Conservation (phyloP, 805 yeast genomes). For the Kuraishia borneana region DNA sequence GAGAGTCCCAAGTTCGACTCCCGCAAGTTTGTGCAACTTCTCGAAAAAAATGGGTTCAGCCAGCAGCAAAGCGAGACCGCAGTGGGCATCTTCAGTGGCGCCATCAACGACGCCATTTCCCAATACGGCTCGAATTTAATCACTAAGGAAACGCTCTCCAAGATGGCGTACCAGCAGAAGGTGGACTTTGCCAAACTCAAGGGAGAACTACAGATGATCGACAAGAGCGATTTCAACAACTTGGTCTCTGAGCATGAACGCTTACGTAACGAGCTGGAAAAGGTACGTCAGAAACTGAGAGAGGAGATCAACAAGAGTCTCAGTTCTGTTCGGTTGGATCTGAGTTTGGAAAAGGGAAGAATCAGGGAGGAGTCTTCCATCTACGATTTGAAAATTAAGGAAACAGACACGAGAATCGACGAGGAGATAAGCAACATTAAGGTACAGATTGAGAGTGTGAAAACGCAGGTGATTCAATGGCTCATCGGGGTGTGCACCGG, state of each 20-base stretch:
- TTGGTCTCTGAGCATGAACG: slow-evolving; percentile 83
- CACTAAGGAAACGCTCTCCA: slow-evolving; percentile 72
- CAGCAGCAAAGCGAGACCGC: slow-evolving; percentile 73
- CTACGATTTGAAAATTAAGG: slow-evolving; percentile 89
- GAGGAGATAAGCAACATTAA: slow-evolving; percentile 92
- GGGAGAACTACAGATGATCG: slow-evolving; percentile 84
- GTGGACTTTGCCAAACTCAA: slow-evolving; percentile 93
- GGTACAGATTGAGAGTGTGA: slow-evolving; percentile 89
- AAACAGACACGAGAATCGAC: slow-evolving; percentile 88
- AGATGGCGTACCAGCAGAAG: slow-evolving; percentile 87
- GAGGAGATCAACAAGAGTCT: slow-evolving; percentile 88
- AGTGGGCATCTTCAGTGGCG: slow-evolving; percentile 57
- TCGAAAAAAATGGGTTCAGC: slow-evolving; percentile 62
- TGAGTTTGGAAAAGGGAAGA: slow-evolving; percentile 90
- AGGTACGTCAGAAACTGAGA: slow-evolving; percentile 69
- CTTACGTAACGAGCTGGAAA: slow-evolving; percentile 74
- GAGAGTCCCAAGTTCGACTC: slow-evolving; percentile 51
- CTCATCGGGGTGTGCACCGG: slow-evolving; percentile 97
- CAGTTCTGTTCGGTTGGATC: slow-evolving; percentile 83
- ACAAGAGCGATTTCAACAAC: slow-evolving; percentile 72
- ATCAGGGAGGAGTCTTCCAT: slow-evolving; percentile 88
- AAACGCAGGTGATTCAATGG: slow-evolving; percentile 98
- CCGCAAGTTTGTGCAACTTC: slow-evolving; percentile 53
- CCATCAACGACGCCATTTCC: slow-evolving; percentile 71
- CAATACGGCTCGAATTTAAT: slow-evolving; percentile 70